phyloP scores from a whole-genome alignment of 2,329 filamentous ascomycete species.

The Scytalidium lignicola region DNA sequence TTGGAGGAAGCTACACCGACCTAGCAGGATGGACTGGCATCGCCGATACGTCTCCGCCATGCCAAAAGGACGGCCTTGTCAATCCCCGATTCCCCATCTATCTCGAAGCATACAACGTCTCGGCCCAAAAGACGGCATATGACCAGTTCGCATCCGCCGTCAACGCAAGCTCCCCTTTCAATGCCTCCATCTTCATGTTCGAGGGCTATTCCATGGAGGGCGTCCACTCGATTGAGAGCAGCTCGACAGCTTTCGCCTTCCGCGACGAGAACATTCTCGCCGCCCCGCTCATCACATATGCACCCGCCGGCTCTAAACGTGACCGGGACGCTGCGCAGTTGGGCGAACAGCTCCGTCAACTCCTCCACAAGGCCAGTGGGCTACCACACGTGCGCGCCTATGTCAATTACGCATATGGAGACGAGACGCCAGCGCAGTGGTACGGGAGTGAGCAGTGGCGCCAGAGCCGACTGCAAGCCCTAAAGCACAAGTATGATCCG shows the following conservation, averaged over 20 bases:
- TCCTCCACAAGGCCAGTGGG: conserved; percentile 32
- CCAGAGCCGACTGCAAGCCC: conserved; percentile 34
- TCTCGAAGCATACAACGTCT: conserved; percentile 15
- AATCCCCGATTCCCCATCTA: conserved; percentile 19
- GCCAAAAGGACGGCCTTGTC: conserved; percentile 19
- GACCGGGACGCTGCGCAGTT: conserved; percentile 30
- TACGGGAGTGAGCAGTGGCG: conserved; percentile 48
- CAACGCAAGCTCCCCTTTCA: conserved; percentile 24
- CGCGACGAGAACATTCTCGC: conserved; percentile 39
- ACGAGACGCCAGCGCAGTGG: conserved; percentile 35
- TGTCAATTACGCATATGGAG: conserved; percentile 48
- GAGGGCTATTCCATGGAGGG: conserved; percentile 47
- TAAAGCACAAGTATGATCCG: conserved; percentile 48
- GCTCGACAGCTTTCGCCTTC: conserved; percentile 40
- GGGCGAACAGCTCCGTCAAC: conserved; percentile 33
- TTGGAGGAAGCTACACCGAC: conserved; percentile 39
- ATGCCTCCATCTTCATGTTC: conserved; percentile 47
- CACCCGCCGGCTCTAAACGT: conserved; percentile 24
- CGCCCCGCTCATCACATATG: conserved; percentile 34
- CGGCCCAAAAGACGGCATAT: conserved; percentile 18
- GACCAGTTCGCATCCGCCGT: conserved; percentile 27
- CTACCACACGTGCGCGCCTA: conserved; percentile 33
- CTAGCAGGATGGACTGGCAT: conserved; percentile 40
- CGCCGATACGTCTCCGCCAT: conserved; percentile 30
- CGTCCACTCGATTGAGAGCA: conserved; percentile 31